Percentiles rank a stretch among this genome's conserved stretches.
Evolutionary conservation across 2,329 filamentous ascomycete genomes (phyloP).

Genomic region (Aspergillus pseudotamarii): DNA sequence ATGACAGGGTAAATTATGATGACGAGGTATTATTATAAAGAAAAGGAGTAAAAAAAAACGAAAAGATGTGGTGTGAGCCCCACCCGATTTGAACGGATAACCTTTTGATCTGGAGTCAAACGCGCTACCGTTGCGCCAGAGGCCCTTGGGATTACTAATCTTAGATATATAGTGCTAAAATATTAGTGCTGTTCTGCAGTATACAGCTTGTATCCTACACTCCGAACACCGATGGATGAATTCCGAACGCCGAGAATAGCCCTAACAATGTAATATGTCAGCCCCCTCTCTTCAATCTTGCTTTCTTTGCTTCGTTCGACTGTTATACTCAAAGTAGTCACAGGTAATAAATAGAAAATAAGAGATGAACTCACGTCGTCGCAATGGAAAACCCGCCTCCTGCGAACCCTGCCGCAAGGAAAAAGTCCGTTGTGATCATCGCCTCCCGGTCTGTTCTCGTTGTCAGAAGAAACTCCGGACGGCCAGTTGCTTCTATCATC

Average conservation of each 20-base stretch:
- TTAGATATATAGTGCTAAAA: too few species aligned
- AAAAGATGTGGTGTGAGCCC: too few species aligned
- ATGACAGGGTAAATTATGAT: too few species aligned
- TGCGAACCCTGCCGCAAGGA: conserved; percentile 37
- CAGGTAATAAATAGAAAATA: neutral
- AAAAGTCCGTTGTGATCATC: conserved; percentile 38
- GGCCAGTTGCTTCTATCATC: conserved; percentile 34
- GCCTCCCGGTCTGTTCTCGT: conserved; percentile 29
- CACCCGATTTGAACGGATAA: too few species aligned
- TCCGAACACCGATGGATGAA: neutral
- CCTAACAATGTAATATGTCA: neutral
- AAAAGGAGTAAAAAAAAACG: too few species aligned
- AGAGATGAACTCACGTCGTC: conserved; percentile 24
- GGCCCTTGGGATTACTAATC: too few species aligned
- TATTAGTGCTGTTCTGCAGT: too few species aligned
- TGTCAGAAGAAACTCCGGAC: conserved; percentile 28
- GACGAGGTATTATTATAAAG: too few species aligned
- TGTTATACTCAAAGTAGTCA: neutral
- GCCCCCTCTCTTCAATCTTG: neutral
- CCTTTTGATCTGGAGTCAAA: neutral
- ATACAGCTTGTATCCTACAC: too few species aligned
- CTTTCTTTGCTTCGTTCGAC: neutral
- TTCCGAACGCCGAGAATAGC: neutral
- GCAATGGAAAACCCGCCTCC: conserved; percentile 35
- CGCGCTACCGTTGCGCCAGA: too few species aligned